phyloP scores from a whole-genome alignment of 768 basidiomycete genomes.

The Russula earlei region DNA sequence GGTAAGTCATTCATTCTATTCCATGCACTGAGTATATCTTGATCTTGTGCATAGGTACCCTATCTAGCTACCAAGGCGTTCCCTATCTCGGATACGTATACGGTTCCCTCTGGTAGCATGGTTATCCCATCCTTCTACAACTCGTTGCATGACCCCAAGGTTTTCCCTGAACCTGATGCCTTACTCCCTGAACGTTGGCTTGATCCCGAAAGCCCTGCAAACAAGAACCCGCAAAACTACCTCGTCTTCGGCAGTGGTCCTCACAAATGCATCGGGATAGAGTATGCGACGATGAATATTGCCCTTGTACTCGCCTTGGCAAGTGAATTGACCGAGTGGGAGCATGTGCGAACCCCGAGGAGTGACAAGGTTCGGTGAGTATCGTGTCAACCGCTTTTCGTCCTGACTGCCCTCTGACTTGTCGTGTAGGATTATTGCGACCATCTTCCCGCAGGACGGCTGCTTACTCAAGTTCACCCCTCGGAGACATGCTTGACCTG shows the following conservation, averaged over 20 bases:
- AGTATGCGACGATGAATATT: constrained; percentile 91
- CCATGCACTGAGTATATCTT: constrained; percentile 2
- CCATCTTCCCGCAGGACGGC: constrained; percentile 92
- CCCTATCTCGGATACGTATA: constrained; percentile 88
- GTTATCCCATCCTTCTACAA: constrained; percentile 91
- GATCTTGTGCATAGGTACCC: constrained; percentile 54
- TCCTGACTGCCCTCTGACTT: background rate
- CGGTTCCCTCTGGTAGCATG: constrained; percentile 85
- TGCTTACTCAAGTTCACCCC: constrained; percentile 73
- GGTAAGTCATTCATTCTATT: constrained; percentile 39
- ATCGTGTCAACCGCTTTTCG: background rate
- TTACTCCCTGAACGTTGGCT: constrained; percentile 92
- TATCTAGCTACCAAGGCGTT: constrained; percentile 84
- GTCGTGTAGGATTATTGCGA: constrained; percentile 76
- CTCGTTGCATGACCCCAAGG: constrained; percentile 80
- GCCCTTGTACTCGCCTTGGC: constrained; percentile 80
- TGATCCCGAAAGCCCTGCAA: constrained; percentile 67
- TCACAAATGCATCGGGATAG: constrained; percentile 84
- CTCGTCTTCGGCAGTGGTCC: constrained; percentile 93
- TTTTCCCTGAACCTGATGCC: constrained; percentile 79
- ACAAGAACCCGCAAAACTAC: constrained; percentile 85
- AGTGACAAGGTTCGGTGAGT: constrained; percentile 79
- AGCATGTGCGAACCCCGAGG: constrained; percentile 72
- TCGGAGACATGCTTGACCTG: constrained; percentile 25
- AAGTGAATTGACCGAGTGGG: constrained; percentile 68